These are phyloP conservation scores for Pezicula neosporulosa DNA, from an alignment of 2,329 filamentous ascomycete species.

Conservation along the genomic window DNA sequence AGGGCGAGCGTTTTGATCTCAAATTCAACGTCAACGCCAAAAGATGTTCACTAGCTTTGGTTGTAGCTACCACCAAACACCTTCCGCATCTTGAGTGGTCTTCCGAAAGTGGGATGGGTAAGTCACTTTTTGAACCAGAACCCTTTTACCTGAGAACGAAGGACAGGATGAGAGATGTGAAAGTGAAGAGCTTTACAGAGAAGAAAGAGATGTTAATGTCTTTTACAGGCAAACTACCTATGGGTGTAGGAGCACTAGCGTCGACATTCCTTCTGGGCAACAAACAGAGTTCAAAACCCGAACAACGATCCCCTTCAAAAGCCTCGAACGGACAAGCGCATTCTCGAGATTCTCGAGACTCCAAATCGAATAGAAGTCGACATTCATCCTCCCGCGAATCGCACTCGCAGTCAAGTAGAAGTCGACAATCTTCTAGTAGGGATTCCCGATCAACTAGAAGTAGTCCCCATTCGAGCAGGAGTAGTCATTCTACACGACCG, in stretches of 20 bases:
- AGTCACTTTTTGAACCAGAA: neutral
- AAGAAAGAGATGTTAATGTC: neutral
- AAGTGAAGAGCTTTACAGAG: neutral
- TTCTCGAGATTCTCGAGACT: neutral
- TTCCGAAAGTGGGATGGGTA: slow-evolving; percentile 5
- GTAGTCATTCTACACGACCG: neutral
- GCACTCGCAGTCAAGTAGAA: neutral
- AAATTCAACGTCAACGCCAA: slow-evolving; percentile 7
- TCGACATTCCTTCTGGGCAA: neutral
- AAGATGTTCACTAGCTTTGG: slow-evolving; percentile 1
- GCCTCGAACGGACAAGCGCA: neutral
- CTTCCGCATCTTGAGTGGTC: slow-evolving; percentile 8
- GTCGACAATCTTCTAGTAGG: neutral
- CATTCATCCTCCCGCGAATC: neutral
- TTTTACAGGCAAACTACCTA: neutral
- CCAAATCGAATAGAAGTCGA: neutral
- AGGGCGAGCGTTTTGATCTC: slow-evolving; percentile 7
- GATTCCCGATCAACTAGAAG: neutral
- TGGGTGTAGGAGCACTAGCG: neutral
- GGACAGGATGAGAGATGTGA: no score
- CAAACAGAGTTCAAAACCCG: neutral
- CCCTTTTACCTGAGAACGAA: no score
- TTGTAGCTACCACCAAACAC: slow-evolving; percentile 4
- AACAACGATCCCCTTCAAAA: neutral
- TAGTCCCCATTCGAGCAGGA: neutral